Evolutionary conservation across 2,329 filamentous ascomycete genomes (phyloP), one percentile per base, ranked within the genome.

Genomic region (Diaporthe australafricana): DNA sequence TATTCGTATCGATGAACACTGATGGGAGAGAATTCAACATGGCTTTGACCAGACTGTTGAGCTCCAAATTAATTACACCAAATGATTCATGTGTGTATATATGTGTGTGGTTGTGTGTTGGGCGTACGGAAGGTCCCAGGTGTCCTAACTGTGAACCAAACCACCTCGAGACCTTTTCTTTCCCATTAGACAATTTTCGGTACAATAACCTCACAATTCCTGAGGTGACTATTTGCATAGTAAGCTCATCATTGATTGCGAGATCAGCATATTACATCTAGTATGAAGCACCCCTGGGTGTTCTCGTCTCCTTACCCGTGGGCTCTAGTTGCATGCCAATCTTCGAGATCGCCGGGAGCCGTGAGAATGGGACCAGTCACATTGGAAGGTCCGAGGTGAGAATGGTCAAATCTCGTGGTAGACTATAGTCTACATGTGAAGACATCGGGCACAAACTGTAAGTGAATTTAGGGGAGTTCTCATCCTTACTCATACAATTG

Each of bases 331-430:
- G 20, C 42, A 27, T 47, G 57, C 40, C 57, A 42, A 63, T n/a
- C 42, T 32, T 32, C 11, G 11, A 62, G 57, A 63, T 48, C 40
- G 25, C 45, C 40, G 40, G 42, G 25, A 32, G 57, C 40, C 14
- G 27, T 63, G 20, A 40, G 11, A 63, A 35, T 25, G 9, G 22
- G 60, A 63, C 60, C 60, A 63, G 60, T 48, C 60, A 63, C n/a
- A 63, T 48, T 35, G 60, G 42, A 17, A 48, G 42, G 27, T 17
- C 11, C 14, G 17, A 47, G 40, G 38, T 5, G 20, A 32, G 40
- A 32, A 11, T 14, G 47, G 27, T 6, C 27, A 47, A 40, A 63
- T 48, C 25, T 35, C n/a, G 57, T 63, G 25, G 11, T 63, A 63
- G 27, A 62, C 42, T 62, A 4, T 25, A 22, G 12, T 42, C 60